phyloP scores from a whole-genome alignment of 495 filamentous ascomycete species.

The Penicillium longicatenatum region DNA sequence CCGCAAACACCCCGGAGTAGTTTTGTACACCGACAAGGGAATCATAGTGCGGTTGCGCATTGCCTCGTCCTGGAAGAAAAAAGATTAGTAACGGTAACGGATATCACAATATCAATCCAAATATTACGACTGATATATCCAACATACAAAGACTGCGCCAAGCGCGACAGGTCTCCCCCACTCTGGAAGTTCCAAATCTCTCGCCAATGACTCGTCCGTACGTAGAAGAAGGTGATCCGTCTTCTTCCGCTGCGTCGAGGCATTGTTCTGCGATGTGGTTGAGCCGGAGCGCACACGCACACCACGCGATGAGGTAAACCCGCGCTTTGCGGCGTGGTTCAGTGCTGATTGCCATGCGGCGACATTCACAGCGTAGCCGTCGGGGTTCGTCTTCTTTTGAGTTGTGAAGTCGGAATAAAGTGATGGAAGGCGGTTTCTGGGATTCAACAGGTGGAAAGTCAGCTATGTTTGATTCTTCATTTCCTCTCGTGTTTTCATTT shows the following conservation, averaged over 20 bases:
- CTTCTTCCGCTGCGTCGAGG: conserved; percentile 23
- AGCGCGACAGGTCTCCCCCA: conserved; percentile 85
- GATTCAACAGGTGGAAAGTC: neutral
- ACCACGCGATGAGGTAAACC: conserved; percentile 56
- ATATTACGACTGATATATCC: neutral
- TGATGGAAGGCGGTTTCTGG: conserved; percentile 81
- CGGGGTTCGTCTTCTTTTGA: conserved; percentile 81
- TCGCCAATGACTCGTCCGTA: conserved; percentile 67
- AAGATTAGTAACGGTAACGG: neutral
- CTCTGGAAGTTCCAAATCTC: conserved; percentile 71
- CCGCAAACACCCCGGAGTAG: conserved; percentile 55
- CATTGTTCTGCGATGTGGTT: conserved; percentile 7
- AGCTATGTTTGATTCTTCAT: neutral
- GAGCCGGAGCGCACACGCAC: conserved; percentile 28
- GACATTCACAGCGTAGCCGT: conserved; percentile 85
- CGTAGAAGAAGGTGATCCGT: conserved; percentile 60
- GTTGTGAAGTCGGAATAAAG: conserved; percentile 90
- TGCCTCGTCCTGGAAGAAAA: conserved; percentile 60
- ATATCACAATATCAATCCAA: neutral
- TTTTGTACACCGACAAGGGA: conserved; percentile 61
- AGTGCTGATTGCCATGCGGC: conserved; percentile 81
- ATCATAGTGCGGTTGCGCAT: conserved; percentile 67
- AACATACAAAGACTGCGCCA: conserved; percentile 67
- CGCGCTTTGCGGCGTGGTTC: conserved; percentile 63
- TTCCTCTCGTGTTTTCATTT: neutral